These are phyloP conservation scores for Myriosclerotinia scirpicola DNA, from an alignment of 2,329 filamentous ascomycete species.

Conservation along the genomic window DNA sequence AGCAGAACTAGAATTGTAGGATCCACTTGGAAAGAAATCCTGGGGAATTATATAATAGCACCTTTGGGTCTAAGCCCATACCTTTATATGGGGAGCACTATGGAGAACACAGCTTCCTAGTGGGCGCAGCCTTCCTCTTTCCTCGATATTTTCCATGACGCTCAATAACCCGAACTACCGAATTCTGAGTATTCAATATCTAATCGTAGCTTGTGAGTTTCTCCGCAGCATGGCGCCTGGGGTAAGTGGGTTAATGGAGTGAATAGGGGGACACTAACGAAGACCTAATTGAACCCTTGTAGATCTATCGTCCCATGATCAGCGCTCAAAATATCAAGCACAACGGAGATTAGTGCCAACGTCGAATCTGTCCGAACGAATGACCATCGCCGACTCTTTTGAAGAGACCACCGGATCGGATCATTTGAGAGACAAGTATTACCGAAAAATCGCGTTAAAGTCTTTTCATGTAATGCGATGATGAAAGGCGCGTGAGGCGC, in stretches of 20 bases:
- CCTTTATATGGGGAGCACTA: conserved; percentile 12
- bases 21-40: not conserved
- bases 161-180: conserved; percentile 15
- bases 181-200: not conserved
- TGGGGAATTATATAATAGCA: not conserved
- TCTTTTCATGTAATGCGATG: not conserved
- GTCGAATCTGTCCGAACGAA: not conserved
- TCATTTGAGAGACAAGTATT: conserved; percentile 19
- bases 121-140: not conserved
- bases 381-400: not conserved
- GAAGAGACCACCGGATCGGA: conserved; percentile 19
- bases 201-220: not conserved
- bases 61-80: not conserved
- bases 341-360: conserved; percentile 9
- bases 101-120: not conserved
- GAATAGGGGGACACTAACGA: conserved; percentile 11
- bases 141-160: not conserved
- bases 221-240: conserved; percentile 9
- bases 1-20: not conserved
- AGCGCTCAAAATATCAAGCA: not conserved
- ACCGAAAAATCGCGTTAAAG: not conserved
- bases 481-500: not conserved
- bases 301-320: conserved; percentile 14
- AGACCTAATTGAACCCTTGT: conserved; percentile 1
- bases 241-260: conserved; percentile 5